These are phyloP conservation scores for Vitis cinerea DNA, from an alignment of 164 flowering plant genomes.

Conservation along the genomic window DNA sequence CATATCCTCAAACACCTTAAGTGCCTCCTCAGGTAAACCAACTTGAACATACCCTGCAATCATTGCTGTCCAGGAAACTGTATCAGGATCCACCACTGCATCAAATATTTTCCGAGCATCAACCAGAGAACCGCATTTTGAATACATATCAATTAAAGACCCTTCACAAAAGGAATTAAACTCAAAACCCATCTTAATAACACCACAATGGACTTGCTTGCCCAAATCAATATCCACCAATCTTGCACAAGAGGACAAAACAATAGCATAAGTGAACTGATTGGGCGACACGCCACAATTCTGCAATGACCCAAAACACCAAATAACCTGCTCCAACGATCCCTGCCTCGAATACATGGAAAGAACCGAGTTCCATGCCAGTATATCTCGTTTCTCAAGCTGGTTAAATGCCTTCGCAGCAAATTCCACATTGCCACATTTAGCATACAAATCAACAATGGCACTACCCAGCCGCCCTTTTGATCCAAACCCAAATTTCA, in stretches of 20 bases:
- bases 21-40: constrained; percentile 59
- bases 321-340: constrained; percentile 29
- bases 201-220: constrained; percentile 57
- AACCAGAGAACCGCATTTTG: constrained; percentile 46
- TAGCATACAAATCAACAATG: constrained; percentile 73
- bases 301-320: constrained; percentile 46
- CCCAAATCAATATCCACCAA: constrained; percentile 44
- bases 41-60: constrained; percentile 64
- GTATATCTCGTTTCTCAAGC: constrained; percentile 42
- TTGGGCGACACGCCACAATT: constrained; percentile 40
- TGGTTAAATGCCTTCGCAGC: constrained; percentile 49
- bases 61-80: constrained; percentile 84
- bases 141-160: constrained; percentile 76
- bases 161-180: constrained; percentile 60
- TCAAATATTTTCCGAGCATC: constrained; percentile 70
- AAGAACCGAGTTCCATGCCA: constrained; percentile 78
- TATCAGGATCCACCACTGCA: constrained; percentile 42
- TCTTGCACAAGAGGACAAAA: constrained; percentile 63
- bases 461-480: constrained; percentile 56
- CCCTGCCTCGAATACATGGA: constrained; percentile 56
- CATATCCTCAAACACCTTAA: constrained; percentile 56
- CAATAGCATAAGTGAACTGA: constrained; percentile 68
- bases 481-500: constrained; percentile 51
- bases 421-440: constrained; percentile 55
- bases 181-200: constrained; percentile 59